A percentile compares a stretch with the other conserved stretches of the same genome.
These are phyloP conservation scores for Ophiocordyceps camponoti-leonardi DNA, from an alignment of 2,329 filamentous ascomycete genomes.

Conservation along the genomic window DNA sequence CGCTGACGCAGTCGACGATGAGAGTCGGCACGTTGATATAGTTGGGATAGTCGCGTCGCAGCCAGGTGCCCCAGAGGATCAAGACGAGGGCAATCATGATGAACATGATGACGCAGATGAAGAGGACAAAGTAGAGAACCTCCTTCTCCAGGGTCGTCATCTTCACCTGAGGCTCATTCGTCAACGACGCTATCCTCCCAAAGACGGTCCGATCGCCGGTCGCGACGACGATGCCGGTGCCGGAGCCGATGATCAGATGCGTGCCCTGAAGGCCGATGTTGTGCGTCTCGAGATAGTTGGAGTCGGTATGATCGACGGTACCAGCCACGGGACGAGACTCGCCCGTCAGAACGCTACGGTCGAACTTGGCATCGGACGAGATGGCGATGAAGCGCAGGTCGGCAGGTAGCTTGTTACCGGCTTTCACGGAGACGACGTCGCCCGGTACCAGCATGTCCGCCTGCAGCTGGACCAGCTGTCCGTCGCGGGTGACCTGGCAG, in stretches of 20 bases:
- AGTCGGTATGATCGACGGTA: slow-evolving; percentile 47
- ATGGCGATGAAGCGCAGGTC: slow-evolving; percentile 54
- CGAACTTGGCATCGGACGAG: slow-evolving; percentile 53
- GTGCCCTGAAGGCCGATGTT: slow-evolving; percentile 68
- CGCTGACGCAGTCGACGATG: slow-evolving; percentile 56
- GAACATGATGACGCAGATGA: slow-evolving; percentile 52
- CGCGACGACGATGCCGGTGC: slow-evolving; percentile 49
- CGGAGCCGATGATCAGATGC: slow-evolving; percentile 54
- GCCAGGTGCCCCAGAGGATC: slow-evolving; percentile 52
- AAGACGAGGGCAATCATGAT: slow-evolving; percentile 47
- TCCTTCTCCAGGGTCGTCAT: slow-evolving; percentile 57
- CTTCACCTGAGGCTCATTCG: slow-evolving; percentile 48
- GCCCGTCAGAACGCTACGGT: slow-evolving; percentile 54
- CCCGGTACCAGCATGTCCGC: slow-evolving; percentile 52
- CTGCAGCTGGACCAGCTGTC: slow-evolving; percentile 26
- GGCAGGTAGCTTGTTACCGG: slow-evolving; percentile 57
- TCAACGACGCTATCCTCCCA: slow-evolving; percentile 56
- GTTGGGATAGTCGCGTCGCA: slow-evolving; percentile 45
- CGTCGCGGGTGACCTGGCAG: slow-evolving; percentile 47
- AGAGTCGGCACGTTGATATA: slow-evolving; percentile 59
- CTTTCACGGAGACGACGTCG: slow-evolving; percentile 49
- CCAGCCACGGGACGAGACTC: slow-evolving; percentile 49
- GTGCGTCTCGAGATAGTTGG: slow-evolving; percentile 60
- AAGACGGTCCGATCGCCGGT: slow-evolving; percentile 62
- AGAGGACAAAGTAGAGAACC: slow-evolving; percentile 52